Evolutionary conservation across 257 asterid species (phyloP), one percentile per base, ranked within the genome.

Genomic region (Oldenlandia corymbosa): DNA sequence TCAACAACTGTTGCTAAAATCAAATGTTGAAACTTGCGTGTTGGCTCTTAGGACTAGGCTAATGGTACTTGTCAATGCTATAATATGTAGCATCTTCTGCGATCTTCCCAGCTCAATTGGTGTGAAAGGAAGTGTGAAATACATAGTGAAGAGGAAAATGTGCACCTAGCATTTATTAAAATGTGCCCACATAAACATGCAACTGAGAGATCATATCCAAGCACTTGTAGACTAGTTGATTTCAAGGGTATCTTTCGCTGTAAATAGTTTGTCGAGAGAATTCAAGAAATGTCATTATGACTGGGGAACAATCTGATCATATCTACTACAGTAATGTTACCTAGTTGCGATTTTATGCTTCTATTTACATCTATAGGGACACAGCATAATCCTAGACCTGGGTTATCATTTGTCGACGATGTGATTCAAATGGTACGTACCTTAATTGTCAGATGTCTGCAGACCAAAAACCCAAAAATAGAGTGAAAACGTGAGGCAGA

Each of bases 261-360:
- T 46, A 62, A 61, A 28, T 48, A 3, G 24, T 41, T 48, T 39
- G 71, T 39, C 68, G 41, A 60, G 31, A 51, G 58, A 36, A 62
- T 41, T 39, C 46, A 27, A 30, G 54, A 6, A 14, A 54, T 36
- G 56, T n/a, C 39, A 69, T 10, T 10, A n/a, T 45, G 4, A 18
- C 31, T 10, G 21, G 64, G 73, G 50, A 54, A 62, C 74, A 69
- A 61, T 69, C 39, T 27, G 24, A 61, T 53, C 68, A 64, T 68
- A 61, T 41, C 34, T 16, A 3, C 64, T 21, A 42, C 34, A 62
- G 37, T 28, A 28, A 26, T 60, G 73, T 61, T 30, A 49, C 16
- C 62, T 60, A n/a, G 62, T 59, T 58, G 45, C 61, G 13, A 37
- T 30, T 14, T 11, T 30, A 60, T 34, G 61, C 17, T 23, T 49